These are phyloP conservation scores for Colletotrichum magnum DNA, from an alignment of 2,329 filamentous ascomycete species.

Conservation along the genomic window DNA sequence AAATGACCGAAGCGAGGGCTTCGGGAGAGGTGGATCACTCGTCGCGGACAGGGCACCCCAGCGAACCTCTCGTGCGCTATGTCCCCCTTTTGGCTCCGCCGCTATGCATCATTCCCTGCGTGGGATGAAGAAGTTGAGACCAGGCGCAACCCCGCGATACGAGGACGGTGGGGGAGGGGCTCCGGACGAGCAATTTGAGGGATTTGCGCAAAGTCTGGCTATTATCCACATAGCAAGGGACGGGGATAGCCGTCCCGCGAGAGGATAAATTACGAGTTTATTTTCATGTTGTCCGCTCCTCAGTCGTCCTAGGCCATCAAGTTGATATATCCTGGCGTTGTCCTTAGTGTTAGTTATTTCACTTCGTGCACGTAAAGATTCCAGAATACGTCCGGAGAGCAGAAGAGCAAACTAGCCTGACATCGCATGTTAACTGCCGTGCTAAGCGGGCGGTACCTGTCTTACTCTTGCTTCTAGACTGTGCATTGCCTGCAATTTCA, in stretches of 20 bases:
- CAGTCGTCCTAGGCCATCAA: too few species aligned
- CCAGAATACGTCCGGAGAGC: too few species aligned
- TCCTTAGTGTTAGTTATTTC: too few species aligned
- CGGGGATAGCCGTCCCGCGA: constrained; percentile 13
- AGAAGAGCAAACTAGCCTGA: too few species aligned
- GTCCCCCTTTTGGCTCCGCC: constrained; percentile 12
- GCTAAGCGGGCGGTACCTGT: too few species aligned
- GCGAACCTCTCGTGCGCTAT: constrained; percentile 24
- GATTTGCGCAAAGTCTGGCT: neutral
- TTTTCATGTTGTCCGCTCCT: neutral
- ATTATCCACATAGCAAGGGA: constrained; percentile 33
- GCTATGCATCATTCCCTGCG: constrained; percentile 1
- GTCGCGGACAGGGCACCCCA: constrained; percentile 12
- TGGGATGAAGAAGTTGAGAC: neutral
- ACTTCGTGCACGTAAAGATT: too few species aligned
- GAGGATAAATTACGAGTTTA: constrained; percentile 14
- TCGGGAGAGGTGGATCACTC: constrained; percentile 22
- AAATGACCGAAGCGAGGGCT: neutral
- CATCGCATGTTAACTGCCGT: too few species aligned
- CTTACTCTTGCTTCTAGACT: too few species aligned
- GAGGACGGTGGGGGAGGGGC: neutral
- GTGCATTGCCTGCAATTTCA: constrained; percentile 15
- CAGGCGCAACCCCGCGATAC: neutral
- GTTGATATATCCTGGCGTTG: too few species aligned
- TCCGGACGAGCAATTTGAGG: constrained; percentile 1